Evolutionary conservation across 768 basidiomycete species (phyloP).

Genomic region (Leccinum subgranulosum): DNA sequence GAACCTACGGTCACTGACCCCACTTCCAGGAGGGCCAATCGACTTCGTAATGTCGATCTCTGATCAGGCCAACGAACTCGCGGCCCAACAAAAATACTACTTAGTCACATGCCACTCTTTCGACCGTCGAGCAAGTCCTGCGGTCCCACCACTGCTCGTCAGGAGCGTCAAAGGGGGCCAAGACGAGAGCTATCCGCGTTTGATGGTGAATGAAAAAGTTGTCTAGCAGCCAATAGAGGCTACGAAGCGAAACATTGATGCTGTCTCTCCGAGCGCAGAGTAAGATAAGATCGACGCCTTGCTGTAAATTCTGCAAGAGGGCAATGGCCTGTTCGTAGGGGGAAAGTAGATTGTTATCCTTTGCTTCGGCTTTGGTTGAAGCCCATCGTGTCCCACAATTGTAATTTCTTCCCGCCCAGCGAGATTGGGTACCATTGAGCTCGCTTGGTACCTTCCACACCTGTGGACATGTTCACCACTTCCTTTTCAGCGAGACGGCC

Average conservation of each 20-base stretch:
- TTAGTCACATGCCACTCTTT: slow-evolving; percentile 84
- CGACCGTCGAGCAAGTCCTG: slow-evolving; percentile 73
- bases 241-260: slow-evolving; percentile 31
- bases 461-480: slow-evolving; percentile 27
- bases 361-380: slow-evolving; percentile 26
- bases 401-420: slow-evolving; percentile 19
- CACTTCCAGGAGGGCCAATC: slow-evolving; percentile 51
- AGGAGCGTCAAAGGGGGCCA: slow-evolving; percentile 37
- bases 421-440: slow-evolving; percentile 20
- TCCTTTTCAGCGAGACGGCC: slow-evolving; percentile 23
- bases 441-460: slow-evolving; percentile 31
- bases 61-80: slow-evolving; percentile 30
- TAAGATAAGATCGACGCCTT: slow-evolving; percentile 39
- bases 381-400: slow-evolving; percentile 34
- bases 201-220: slow-evolving; percentile 35
- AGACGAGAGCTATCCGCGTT: slow-evolving; percentile 36
- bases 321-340: slow-evolving; percentile 30
- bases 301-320: slow-evolving; percentile 32
- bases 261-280: slow-evolving; percentile 37
- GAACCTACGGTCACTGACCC: slow-evolving; percentile 52
- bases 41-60: slow-evolving; percentile 52
- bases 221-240: slow-evolving; percentile 37
- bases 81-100: slow-evolving; percentile 46
- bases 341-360: slow-evolving; percentile 10
- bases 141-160: slow-evolving; percentile 56